Evolutionary conservation across 805 yeast species (phyloP), one percentile per base, ranked within the genome.

Genomic region (Zygoascus flipseniorum): DNA sequence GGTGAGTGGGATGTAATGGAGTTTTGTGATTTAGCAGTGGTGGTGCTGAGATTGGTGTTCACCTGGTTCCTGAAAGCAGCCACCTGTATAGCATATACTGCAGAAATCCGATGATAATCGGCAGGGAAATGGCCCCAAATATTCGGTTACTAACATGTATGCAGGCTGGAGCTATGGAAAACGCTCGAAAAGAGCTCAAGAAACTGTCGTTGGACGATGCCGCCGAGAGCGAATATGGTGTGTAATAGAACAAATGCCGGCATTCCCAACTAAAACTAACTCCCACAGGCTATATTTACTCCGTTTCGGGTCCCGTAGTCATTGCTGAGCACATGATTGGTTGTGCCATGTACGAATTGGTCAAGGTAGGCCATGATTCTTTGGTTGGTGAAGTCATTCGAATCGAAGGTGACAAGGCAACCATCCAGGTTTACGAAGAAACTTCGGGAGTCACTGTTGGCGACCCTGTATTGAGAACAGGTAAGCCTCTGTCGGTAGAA

Each of bases 401-500:
- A 78, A 92, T 93, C 61, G 93, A 83, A 67, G 95, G 83, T 59
- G 99, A 93, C 70, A 92, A 90, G 74, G 97, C 97, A 55, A 93
- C 99, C 48, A 89, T 93, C 65, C 99, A 93, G 79, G 99, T 93
- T 54, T 93, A 93, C 72, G 99, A 93, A 76, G 99, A 93, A 74
- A 93, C 99, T 47, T 95, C 98, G 1, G 99, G 99, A 76, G 93
- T 93, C 55, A 92, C 97, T 47, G 98, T 93, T 47, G 99, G 99
- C 66, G 99, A 93, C 70, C 99, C 99, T 2, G 99, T 93, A 52
- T 76, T 88, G 65, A 85, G 99, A 76, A 93, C 99, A 6, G 99
- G 99, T 59, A 89, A 93, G 73, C 99, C 99, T n/a, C 78, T 93
- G 63, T 89, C 97, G 51, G 99, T 93, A 52, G 99, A 93, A 75